Conservation (phyloP, 1,139 yeast species). For the Entelexis sorbosivorans region DNA sequence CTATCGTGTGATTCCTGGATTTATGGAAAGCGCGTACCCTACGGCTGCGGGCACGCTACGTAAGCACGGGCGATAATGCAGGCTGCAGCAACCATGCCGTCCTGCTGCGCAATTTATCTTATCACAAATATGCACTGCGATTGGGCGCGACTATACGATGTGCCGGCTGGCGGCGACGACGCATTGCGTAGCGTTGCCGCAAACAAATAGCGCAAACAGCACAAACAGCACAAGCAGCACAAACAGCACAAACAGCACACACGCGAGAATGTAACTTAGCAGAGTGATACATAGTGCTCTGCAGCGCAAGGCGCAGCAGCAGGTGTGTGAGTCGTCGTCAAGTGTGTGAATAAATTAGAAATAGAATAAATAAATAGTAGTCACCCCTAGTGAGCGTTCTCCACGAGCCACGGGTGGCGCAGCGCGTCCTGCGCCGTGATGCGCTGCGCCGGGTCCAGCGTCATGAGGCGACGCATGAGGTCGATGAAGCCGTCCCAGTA, state of each 20-base stretch:
- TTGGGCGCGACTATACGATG: background rate
- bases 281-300: too few relatives aligned
- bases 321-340: background rate
- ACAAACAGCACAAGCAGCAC: too few relatives aligned
- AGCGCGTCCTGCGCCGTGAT: slow-evolving; percentile 67
- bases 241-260: too few relatives aligned
- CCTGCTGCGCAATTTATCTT: background rate
- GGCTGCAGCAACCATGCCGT: background rate
- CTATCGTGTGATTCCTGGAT: background rate
- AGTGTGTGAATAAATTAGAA: background rate
- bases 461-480: slow-evolving; percentile 57
- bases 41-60: background rate
- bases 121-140: background rate
- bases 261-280: too few relatives aligned
- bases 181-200: too few relatives aligned
- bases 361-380: slow-evolving; percentile 10
- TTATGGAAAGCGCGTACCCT: background rate
- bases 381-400: background rate
- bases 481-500: slow-evolving; percentile 43
- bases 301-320: too few relatives aligned
- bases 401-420: slow-evolving; percentile 50
- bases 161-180: too few relatives aligned
- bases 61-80: background rate
- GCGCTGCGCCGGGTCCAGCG: slow-evolving; percentile 67
- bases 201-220: too few relatives aligned